A percentile compares a stretch with the other conserved stretches of the same genome.
Evolutionary conservation across 345 rosid species (phyloP).

Genomic region (Eucalyptus camaldulensis): DNA sequence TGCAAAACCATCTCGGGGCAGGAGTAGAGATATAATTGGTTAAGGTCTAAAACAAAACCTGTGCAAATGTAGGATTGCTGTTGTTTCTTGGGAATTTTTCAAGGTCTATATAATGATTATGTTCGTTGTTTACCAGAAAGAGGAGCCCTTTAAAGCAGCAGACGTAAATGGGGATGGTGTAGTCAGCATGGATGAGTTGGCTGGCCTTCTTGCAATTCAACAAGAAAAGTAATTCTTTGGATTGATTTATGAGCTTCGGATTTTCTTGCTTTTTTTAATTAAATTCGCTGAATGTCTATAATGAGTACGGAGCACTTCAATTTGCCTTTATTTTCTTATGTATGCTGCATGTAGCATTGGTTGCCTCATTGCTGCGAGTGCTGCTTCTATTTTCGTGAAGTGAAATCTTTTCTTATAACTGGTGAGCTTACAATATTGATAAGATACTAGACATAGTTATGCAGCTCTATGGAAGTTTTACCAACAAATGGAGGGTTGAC

Average conservation of each 20-base stretch:
- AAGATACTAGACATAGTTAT: neutral
- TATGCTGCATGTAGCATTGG: too few relatives aligned
- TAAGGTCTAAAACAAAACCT: neutral
- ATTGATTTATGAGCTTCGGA: neutral
- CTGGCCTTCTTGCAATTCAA: constrained; percentile 76
- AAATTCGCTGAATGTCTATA: neutral
- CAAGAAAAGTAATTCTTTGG: constrained; percentile 61
- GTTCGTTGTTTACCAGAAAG: constrained; percentile 45
- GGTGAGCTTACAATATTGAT: neutral
- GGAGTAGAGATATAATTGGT: neutral
- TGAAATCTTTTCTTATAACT: neutral
- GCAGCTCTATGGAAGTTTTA: neutral
- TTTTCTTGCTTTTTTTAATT: neutral
- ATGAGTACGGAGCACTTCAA: neutral
- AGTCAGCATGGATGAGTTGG: constrained; percentile 93
- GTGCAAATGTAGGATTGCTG: neutral
- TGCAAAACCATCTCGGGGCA: neutral
- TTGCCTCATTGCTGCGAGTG: too few relatives aligned
- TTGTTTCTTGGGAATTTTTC: neutral
- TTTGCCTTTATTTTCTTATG: too few relatives aligned
- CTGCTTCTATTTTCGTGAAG: neutral
- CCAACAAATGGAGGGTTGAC: neutral
- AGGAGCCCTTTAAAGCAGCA: constrained; percentile 84
- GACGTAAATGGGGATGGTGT: constrained; percentile 80
- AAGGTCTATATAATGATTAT: neutral